phyloP scores from a whole-genome alignment of 1,139 yeast genomes.

The Yamadazyma diddensiae region DNA sequence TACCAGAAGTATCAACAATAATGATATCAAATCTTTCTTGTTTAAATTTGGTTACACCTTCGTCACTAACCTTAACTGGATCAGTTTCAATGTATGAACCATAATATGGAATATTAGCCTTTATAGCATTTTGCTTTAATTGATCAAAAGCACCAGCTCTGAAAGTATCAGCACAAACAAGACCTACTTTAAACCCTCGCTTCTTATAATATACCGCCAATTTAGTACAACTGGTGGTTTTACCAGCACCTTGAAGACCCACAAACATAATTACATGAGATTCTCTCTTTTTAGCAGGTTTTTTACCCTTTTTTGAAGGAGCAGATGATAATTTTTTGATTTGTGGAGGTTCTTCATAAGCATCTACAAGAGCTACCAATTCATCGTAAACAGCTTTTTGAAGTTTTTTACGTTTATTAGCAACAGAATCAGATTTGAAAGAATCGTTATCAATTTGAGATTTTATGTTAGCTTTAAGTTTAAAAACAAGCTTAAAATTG shows the following conservation, averaged over 20 bases:
- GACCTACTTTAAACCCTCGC: conserved; percentile 90
- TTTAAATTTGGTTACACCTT: conserved; percentile 90
- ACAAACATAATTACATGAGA: conserved; percentile 87
- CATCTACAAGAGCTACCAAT: conserved; percentile 78
- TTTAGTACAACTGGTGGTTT: conserved; percentile 96
- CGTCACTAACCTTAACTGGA: conserved; percentile 87
- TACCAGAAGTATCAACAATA: conserved; percentile 96
- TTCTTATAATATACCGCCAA: conserved; percentile 92
- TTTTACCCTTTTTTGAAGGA: conserved; percentile 31
- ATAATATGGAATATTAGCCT: conserved; percentile 89
- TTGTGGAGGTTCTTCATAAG: conserved; percentile 65
- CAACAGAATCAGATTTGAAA: conserved; percentile 46
- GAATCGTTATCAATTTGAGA: conserved; percentile 45
- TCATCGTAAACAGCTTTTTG: conserved; percentile 96
- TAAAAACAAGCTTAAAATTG: conserved; percentile 78
- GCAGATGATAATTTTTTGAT: conserved; percentile 64
- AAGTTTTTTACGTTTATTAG: conserved; percentile 70
- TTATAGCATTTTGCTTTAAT: conserved; percentile 93
- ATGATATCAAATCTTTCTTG: conserved; percentile 90
- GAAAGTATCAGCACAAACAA: conserved; percentile 98
- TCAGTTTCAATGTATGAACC: conserved; percentile 96
- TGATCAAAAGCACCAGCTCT: conserved; percentile 99
- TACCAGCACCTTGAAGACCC: conserved; percentile 98
- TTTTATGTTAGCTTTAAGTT: conserved; percentile 71
- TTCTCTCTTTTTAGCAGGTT: conserved; percentile 22